These are phyloP conservation scores for Cryptosporidium baileyi DNA, from an alignment of 169 alveolate species.

Conservation along the genomic window DNA sequence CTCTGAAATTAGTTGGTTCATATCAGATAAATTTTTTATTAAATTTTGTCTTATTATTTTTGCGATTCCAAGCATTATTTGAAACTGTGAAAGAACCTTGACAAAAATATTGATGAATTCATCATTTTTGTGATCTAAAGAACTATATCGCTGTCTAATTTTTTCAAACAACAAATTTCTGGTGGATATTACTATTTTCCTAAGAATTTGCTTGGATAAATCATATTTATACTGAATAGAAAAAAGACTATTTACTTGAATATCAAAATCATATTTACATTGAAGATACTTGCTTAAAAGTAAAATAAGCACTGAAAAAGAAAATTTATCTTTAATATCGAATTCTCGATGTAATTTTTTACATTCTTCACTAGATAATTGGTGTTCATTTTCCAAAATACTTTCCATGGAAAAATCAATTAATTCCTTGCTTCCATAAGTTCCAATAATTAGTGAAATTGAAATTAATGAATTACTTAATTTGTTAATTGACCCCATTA, in stretches of 20 bases:
- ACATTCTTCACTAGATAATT: constrained; percentile 1
- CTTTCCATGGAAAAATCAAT: constrained; percentile 7
- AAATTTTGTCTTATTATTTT: constrained; percentile 21
- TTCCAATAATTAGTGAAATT: constrained; percentile 15
- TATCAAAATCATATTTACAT: constrained; percentile 5
- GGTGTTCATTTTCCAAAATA: neutral
- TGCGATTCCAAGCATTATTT: constrained; percentile 15
- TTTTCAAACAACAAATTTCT: constrained; percentile 35
- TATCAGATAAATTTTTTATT: neutral
- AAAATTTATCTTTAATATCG: neutral
- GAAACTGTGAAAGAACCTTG: constrained; percentile 24
- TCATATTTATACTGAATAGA: constrained; percentile 16
- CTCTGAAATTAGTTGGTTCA: neutral
- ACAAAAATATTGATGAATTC: neutral
- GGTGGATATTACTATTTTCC: constrained; percentile 28
- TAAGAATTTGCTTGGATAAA: neutral
- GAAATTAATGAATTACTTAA: constrained; percentile 32
- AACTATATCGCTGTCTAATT: constrained; percentile 15
- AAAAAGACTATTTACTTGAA: neutral
- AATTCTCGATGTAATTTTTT: constrained; percentile 32
- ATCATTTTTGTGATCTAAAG: neutral
- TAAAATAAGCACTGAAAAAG: neutral
- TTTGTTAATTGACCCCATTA: constrained; percentile 22
- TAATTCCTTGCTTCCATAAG: constrained; percentile 6
- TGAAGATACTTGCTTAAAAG: neutral